Conservation (phyloP, 495 filamentous ascomycete species). For the Aspergillus wentii region DNA sequence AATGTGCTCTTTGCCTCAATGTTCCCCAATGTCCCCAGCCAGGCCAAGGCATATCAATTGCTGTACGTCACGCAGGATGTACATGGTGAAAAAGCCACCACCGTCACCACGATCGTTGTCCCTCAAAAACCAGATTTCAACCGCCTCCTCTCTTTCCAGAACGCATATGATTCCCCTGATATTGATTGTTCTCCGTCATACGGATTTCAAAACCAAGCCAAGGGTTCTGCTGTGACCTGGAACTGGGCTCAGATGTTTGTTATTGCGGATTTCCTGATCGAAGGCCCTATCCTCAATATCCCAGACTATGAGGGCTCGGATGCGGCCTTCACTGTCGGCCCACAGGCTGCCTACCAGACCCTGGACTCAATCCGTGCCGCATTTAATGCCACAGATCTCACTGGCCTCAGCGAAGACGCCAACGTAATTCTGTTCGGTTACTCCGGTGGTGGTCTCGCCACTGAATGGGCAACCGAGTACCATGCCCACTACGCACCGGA, state of each 20-base stretch:
- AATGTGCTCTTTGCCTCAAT: too few species aligned
- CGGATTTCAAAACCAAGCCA: constrained; percentile 4
- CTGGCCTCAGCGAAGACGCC: constrained; percentile 6
- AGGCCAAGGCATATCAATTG: constrained; percentile 35
- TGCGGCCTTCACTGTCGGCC: constrained; percentile 33
- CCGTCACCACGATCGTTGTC: constrained; percentile 11
- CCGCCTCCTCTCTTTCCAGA: constrained; percentile 37
- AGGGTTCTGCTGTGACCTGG: too few species aligned
- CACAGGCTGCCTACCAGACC: constrained; percentile 36
- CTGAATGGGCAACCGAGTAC: constrained; percentile 43
- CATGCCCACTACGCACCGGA: constrained; percentile 42
- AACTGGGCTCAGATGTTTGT: not conserved
- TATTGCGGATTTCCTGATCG: too few species aligned
- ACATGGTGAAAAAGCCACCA: constrained; percentile 32
- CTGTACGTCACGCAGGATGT: constrained; percentile 46
- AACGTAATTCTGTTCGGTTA: constrained; percentile 41
- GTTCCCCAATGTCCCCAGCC: too few species aligned
- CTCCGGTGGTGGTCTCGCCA: constrained; percentile 43
- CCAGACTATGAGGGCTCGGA: constrained; percentile 44
- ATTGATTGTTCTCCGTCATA: constrained; percentile 22
- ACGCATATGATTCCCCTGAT: constrained; percentile 38
- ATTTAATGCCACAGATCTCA: constrained; percentile 8
- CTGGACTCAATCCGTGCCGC: constrained; percentile 44
- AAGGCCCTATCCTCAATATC: constrained; percentile 8
- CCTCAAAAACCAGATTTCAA: constrained; percentile 1